Conservation (phyloP, 129 eudicot species). For the Pseudognaphalium luteoalbum region DNA sequence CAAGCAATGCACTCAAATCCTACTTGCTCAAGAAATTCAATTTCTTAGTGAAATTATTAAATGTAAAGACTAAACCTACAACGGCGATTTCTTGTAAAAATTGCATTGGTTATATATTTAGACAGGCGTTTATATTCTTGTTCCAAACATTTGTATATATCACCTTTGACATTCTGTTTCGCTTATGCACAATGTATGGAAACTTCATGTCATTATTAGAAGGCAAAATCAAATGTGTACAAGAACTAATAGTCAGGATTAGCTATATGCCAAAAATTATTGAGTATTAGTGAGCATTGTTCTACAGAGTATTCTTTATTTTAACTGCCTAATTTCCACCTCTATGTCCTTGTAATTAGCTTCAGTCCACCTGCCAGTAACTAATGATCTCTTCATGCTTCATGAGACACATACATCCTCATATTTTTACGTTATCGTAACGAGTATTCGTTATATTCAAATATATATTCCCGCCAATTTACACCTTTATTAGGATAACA, state of each 20-base stretch:
- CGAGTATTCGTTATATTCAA: not conserved
- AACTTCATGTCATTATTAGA: not conserved
- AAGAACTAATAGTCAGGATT: not conserved
- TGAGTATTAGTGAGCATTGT: not conserved
- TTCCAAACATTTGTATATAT: not conserved
- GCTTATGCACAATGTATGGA: not conserved
- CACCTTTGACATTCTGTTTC: constrained; percentile 26
- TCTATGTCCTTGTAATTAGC: not conserved
- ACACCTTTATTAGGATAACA: too few species aligned
- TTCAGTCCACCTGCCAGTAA: not conserved
- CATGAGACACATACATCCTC: not conserved
- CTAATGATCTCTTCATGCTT: not conserved
- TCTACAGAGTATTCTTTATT: not conserved
- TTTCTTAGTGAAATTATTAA: not conserved
- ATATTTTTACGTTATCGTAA: not conserved
- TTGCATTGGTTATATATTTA: too few species aligned
- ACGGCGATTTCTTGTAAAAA: not conserved
- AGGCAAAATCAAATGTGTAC: not conserved
- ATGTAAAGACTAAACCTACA: not conserved
- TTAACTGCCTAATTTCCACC: not conserved
- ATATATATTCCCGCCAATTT: too few species aligned
- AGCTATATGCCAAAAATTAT: not conserved
- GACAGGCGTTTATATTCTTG: not conserved
- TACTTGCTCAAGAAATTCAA: not conserved
- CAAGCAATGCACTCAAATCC: not conserved